phyloP scores from a whole-genome alignment of 192 early-diverging fungal genomes.

The Coemansia sp. region DNA sequence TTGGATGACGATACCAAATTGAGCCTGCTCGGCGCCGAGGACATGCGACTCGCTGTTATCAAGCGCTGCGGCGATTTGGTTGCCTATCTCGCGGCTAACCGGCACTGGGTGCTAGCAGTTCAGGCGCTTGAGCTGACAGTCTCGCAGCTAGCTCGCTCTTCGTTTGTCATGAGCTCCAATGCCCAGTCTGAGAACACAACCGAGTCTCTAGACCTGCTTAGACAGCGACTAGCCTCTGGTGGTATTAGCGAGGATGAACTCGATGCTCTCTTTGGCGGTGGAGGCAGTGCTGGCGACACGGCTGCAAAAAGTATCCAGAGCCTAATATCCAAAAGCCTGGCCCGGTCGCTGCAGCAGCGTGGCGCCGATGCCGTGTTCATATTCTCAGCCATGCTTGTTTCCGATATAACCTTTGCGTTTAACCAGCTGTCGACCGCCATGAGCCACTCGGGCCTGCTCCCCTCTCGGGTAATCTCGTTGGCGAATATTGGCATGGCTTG shows the following conservation, averaged over 20 bases:
- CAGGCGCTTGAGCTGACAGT: constrained; percentile 33
- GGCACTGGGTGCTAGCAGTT: constrained; percentile 49
- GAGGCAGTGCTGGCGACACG: neutral
- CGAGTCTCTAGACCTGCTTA: constrained; percentile 16
- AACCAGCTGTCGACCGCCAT: constrained; percentile 44
- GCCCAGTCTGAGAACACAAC: constrained; percentile 1
- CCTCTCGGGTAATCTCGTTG: constrained; percentile 45
- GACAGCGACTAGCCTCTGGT: constrained; percentile 29
- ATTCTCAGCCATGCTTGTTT: constrained; percentile 41
- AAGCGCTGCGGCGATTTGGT: constrained; percentile 33
- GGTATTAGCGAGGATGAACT: constrained; percentile 35
- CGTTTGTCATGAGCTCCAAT: constrained; percentile 20
- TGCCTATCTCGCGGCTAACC: constrained; percentile 25
- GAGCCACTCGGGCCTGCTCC: constrained; percentile 42
- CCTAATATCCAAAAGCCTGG: constrained; percentile 27
- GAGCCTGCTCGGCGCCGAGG: constrained; percentile 13
- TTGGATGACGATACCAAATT: constrained; percentile 10
- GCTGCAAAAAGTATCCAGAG: neutral
- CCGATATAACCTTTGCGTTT: constrained; percentile 28
- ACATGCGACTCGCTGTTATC: constrained; percentile 23
- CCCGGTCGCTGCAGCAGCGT: constrained; percentile 42
- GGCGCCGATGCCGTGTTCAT: constrained; percentile 46
- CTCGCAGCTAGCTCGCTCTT: constrained; percentile 38
- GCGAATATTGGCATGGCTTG: constrained; percentile 62
- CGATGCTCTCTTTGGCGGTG: constrained; percentile 17